Percentiles rank a stretch among this genome's conserved stretches.
Conservation (phyloP, 768 basidiomycete genomes). For the Pulveroboletus ravenelii region DNA sequence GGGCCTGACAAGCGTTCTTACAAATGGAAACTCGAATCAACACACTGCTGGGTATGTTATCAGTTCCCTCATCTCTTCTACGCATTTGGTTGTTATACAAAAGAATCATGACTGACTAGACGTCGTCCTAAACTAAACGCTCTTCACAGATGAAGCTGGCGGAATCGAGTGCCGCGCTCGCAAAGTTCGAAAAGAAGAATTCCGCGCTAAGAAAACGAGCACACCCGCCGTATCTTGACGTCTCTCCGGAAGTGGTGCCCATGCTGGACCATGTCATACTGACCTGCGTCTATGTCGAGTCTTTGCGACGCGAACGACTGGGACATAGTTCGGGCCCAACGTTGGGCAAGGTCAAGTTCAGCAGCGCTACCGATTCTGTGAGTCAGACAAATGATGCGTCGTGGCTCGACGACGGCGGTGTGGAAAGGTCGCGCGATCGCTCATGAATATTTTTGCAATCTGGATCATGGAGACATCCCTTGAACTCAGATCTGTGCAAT, state of each 20-base stretch:
- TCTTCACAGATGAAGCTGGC: constrained; percentile 19
- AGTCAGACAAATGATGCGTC: background rate
- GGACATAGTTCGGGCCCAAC: constrained; percentile 7
- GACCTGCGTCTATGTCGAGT: constrained; percentile 27
- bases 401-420: too few species aligned
- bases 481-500: background rate
- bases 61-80: background rate
- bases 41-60: constrained; percentile 24
- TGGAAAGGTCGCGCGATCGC: background rate
- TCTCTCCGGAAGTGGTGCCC: constrained; percentile 14
- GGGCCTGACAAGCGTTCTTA: constrained; percentile 32
- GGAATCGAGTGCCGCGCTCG: constrained; percentile 11
- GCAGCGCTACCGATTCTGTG: background rate
- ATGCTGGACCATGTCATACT: constrained; percentile 28
- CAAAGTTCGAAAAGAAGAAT: constrained; percentile 24
- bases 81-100: background rate
- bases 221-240: constrained; percentile 25
- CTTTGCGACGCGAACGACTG: constrained; percentile 20
- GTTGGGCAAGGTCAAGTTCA: background rate
- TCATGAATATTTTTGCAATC: background rate
- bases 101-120: background rate
- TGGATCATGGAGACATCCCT: background rate
- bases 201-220: constrained; percentile 17
- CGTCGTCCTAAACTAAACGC: background rate
- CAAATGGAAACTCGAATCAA: constrained; percentile 31